Conservation (phyloP, 148 eudicot species). For the Talinum fruticosum region DNA sequence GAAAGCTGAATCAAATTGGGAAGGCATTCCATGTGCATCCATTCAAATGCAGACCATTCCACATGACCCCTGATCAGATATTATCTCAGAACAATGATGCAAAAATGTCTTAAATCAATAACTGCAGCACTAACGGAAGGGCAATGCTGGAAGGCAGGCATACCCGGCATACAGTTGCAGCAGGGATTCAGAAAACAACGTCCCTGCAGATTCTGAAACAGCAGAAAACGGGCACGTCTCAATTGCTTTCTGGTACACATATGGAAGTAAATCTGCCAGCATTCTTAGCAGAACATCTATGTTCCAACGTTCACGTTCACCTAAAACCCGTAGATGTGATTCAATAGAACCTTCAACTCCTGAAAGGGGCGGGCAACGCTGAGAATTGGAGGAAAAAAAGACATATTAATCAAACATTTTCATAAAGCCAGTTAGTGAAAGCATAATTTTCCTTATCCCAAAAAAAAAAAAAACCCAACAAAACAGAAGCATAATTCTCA, state of each 20-base stretch:
- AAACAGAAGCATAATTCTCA: too few species aligned
- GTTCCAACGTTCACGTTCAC: slow-evolving; percentile 98
- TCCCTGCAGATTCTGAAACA: slow-evolving; percentile 50
- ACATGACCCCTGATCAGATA: slow-evolving; percentile 65
- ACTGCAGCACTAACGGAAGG: neutral
- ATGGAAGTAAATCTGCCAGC: slow-evolving; percentile 71
- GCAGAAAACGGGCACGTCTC: slow-evolving; percentile 78
- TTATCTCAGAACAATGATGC: slow-evolving; percentile 20
- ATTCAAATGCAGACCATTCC: slow-evolving; percentile 93
- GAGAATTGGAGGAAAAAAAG: slow-evolving; percentile 19
- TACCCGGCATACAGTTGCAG: slow-evolving; percentile 78
- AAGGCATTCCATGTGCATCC: slow-evolving; percentile 88
- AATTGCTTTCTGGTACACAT: slow-evolving; percentile 61
- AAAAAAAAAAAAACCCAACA: too few species aligned
- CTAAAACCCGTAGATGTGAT: slow-evolving; percentile 79
- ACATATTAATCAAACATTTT: slow-evolving; percentile 18
- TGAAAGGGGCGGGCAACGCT: slow-evolving; percentile 97
- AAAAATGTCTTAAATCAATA: neutral
- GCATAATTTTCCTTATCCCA: slow-evolving; percentile 6
- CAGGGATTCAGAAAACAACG: slow-evolving; percentile 52
- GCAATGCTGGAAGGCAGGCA: slow-evolving; percentile 8
- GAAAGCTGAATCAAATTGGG: slow-evolving; percentile 70
- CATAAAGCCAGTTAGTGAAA: neutral
- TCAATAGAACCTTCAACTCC: slow-evolving; percentile 96
- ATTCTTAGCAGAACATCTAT: slow-evolving; percentile 81